phyloP scores from a whole-genome alignment of 306 rosid species.

The Lithocarpus polystachyus region DNA sequence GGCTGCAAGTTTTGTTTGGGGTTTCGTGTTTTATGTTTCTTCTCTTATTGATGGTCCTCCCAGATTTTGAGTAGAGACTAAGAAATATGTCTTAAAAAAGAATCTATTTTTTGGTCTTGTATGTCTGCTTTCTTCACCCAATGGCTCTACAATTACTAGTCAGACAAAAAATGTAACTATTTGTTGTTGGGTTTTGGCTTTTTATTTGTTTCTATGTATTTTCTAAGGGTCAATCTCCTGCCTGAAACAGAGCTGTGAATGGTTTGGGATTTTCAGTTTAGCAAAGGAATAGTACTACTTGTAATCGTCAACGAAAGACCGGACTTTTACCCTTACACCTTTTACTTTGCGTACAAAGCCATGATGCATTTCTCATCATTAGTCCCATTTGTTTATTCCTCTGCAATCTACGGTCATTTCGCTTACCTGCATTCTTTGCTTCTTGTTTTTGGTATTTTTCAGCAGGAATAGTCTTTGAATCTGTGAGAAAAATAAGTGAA shows the following conservation, averaged over 20 bases:
- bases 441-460: slow-evolving; percentile 23
- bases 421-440: slow-evolving; percentile 49
- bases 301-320: slow-evolving; percentile 36
- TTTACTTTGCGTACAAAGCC: slow-evolving; percentile 34
- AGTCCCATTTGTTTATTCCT: slow-evolving; percentile 30
- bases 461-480: slow-evolving; percentile 32
- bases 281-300: slow-evolving; percentile 51
- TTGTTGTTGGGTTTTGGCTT: slow-evolving; percentile 4
- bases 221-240: slow-evolving; percentile 12
- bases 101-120: slow-evolving; percentile 2
- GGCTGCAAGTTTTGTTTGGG: slow-evolving; percentile 21
- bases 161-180: slow-evolving; percentile 19
- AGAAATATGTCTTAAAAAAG: slow-evolving; percentile 4
- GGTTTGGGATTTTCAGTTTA: slow-evolving; percentile 35
- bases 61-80: slow-evolving; percentile 22
- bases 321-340: slow-evolving; percentile 28
- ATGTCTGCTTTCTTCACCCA: neutral
- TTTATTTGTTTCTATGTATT: neutral
- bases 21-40: slow-evolving; percentile 23
- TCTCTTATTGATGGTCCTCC: neutral
- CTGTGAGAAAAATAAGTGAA: slow-evolving; percentile 38
- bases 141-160: slow-evolving; percentile 24
- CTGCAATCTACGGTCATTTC: slow-evolving; percentile 17
- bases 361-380: slow-evolving; percentile 40
- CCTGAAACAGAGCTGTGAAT: slow-evolving; percentile 34